Conservation (phyloP, 176 grass and related monocot species). For the Lolium perenne region DNA sequence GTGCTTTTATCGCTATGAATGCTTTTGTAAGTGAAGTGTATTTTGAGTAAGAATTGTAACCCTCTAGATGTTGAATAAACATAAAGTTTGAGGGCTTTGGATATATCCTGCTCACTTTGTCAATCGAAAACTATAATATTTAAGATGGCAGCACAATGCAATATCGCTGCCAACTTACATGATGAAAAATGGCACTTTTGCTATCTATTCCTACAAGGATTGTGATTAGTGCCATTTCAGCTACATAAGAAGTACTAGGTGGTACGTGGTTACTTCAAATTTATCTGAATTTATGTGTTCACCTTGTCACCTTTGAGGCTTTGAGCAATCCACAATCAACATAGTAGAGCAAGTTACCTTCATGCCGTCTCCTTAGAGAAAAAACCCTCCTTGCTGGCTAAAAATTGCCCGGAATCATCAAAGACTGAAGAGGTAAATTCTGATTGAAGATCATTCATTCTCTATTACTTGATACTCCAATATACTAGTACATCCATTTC, state of each 20-base stretch:
- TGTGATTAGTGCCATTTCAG: background rate
- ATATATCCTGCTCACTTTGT: background rate
- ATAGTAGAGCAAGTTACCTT: background rate
- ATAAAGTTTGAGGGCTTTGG: background rate
- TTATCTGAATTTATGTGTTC: background rate
- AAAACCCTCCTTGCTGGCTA: background rate
- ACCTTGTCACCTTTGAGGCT: background rate
- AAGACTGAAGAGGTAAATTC: background rate
- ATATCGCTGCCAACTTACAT: too few species aligned
- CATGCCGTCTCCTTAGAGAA: background rate
- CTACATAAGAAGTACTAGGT: background rate
- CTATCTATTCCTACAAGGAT: background rate
- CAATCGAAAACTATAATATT: background rate
- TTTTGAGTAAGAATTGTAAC: background rate
- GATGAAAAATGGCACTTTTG: background rate
- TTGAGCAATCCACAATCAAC: background rate
- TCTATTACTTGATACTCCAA: background rate
- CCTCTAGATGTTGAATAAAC: background rate
- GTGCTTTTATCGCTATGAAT: background rate
- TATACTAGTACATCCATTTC: background rate
- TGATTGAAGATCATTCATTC: background rate
- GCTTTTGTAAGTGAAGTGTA: constrained; percentile 3
- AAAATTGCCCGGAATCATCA: background rate
- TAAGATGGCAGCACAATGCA: background rate
- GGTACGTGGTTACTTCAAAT: background rate